Evolutionary conservation across 768 basidiomycete genomes (phyloP).

Genomic region (Coprinopsis cinerea): DNA sequence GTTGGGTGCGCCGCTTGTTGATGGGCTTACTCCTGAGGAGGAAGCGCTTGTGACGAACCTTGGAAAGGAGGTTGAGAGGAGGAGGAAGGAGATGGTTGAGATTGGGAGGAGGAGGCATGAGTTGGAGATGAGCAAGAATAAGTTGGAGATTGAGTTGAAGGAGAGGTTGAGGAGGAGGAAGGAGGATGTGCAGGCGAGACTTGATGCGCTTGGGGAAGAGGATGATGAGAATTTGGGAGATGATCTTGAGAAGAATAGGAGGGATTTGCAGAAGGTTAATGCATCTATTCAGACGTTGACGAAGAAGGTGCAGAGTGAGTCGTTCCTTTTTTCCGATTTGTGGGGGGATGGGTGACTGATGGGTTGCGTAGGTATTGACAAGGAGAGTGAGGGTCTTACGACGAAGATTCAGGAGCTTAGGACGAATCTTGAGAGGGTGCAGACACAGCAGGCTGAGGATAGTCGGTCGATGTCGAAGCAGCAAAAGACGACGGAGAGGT

Average conservation of each 20-base stretch:
- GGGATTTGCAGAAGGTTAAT: conserved; percentile 66
- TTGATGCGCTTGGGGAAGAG: conserved; percentile 70
- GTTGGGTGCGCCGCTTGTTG: conserved; percentile 66
- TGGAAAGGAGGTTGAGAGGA: conserved; percentile 68
- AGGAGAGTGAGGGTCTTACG: conserved; percentile 58
- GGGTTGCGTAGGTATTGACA: conserved; percentile 55
- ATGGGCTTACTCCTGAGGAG: conserved; percentile 71
- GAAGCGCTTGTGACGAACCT: conserved; percentile 57
- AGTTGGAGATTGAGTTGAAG: conserved; percentile 88
- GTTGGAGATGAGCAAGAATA: conserved; percentile 69
- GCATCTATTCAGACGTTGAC: conserved; percentile 59
- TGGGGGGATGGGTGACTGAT: background rate
- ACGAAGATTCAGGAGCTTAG: conserved; percentile 63
- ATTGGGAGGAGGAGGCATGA: conserved; percentile 63
- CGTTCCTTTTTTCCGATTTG: background rate
- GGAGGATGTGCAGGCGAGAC: conserved; percentile 69
- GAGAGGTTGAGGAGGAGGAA: conserved; percentile 78
- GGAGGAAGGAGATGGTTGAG: conserved; percentile 66
- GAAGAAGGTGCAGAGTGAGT: conserved; percentile 55
- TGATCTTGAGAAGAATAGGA: conserved; percentile 59
- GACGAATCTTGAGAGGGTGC: conserved; percentile 61
- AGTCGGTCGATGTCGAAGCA: conserved; percentile 80
- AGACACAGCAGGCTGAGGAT: conserved; percentile 83
- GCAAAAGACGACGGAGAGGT: conserved; percentile 94
- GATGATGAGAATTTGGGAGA: conserved; percentile 55